phyloP scores from a whole-genome alignment of 495 filamentous ascomycete species.

The Xylaria venustula region DNA sequence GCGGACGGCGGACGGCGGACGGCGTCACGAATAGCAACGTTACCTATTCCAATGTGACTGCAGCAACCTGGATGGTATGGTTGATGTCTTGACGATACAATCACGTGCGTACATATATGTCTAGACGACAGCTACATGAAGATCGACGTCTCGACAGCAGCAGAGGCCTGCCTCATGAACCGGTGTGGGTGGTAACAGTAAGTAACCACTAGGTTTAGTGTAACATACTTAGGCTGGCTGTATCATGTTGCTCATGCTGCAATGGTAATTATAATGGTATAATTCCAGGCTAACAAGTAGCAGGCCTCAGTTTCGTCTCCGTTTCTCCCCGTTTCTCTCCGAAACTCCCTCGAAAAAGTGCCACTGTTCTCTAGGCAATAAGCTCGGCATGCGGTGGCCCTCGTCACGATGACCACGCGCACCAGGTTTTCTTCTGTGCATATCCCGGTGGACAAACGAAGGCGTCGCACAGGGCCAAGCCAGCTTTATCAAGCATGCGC shows the following conservation, averaged over 20 bases:
- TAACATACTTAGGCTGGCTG: neutral
- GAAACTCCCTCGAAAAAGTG: neutral
- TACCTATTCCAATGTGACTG: no score
- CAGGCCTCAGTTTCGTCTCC: no score
- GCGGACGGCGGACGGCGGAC: no score
- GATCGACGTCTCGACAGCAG: neutral
- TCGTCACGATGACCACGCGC: constrained; percentile 5
- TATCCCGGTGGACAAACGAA: constrained; percentile 5
- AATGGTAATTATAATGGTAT: no score
- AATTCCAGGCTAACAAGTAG: no score
- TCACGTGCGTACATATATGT: neutral
- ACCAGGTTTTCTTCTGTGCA: neutral
- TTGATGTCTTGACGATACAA: neutral
- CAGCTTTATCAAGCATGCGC: constrained; percentile 2
- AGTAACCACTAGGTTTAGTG: neutral
- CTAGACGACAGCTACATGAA: no score
- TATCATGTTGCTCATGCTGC: no score
- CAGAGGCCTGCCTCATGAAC: neutral
- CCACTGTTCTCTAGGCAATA: neutral
- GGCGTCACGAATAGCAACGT: no score
- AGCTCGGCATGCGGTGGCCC: constrained; percentile 5
- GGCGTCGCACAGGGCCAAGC: constrained; percentile 7
- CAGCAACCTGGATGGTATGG: no score
- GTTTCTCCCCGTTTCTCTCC: neutral
- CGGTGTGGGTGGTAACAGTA: neutral